phyloP scores from a whole-genome alignment of 179 eudicot species.

The Pouteria campechiana region DNA sequence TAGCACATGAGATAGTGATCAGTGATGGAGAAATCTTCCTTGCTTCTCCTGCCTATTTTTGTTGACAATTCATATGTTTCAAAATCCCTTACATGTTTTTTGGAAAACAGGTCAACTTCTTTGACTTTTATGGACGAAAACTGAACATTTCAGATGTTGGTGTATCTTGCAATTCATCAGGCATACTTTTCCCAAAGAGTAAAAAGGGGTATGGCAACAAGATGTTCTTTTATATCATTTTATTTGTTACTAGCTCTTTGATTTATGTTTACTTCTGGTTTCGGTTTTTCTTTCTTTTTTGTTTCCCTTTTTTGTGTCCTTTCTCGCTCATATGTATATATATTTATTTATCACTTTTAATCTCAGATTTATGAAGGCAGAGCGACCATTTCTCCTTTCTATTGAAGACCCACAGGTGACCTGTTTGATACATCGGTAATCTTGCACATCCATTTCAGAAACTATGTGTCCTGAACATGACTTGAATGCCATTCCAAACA shows the following conservation, averaged over 20 bases:
- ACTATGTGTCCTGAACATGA: too few relatives aligned
- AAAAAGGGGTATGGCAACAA: slow-evolving; percentile 48
- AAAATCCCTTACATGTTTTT: neutral
- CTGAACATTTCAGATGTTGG: slow-evolving; percentile 86
- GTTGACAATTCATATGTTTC: slow-evolving; percentile 1
- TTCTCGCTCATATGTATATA: neutral
- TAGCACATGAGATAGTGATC: too few relatives aligned
- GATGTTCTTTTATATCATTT: neutral
- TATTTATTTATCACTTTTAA: slow-evolving; percentile 1
- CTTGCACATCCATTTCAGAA: neutral
- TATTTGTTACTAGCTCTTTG: neutral
- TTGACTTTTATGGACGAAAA: slow-evolving; percentile 81
- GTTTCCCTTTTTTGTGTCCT: slow-evolving; percentile 1
- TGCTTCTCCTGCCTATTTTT: too few relatives aligned
- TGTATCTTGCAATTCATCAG: slow-evolving; percentile 67
- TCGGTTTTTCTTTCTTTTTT: neutral
- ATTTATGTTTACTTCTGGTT: neutral
- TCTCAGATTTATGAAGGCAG: slow-evolving; percentile 48
- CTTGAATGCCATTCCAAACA: too few relatives aligned
- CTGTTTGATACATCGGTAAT: neutral
- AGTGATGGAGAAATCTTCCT: too few relatives aligned
- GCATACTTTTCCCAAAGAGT: slow-evolving; percentile 65
- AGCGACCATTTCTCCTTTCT: slow-evolving; percentile 48
- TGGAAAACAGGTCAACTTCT: slow-evolving; percentile 62
- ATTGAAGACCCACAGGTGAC: slow-evolving; percentile 93